These are phyloP conservation scores for Musa acuminata DNA, from an alignment of 176 grass and related monocot genomes.

Conservation along the genomic window DNA sequence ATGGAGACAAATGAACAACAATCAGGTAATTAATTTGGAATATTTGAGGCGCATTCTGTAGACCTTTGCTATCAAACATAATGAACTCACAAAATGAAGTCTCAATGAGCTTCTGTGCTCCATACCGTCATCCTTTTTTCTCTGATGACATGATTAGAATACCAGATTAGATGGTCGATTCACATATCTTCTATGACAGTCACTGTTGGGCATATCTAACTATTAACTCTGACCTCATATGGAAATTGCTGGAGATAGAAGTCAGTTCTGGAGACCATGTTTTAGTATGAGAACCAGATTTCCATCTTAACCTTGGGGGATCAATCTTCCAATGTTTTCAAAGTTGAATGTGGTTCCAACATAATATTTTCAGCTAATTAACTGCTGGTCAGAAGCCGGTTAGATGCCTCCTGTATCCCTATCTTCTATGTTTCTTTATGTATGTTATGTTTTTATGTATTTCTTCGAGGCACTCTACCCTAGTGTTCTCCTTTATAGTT, in stretches of 20 bases:
- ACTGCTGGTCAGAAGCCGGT: background rate
- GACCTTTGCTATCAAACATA: background rate
- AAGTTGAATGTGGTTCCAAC: background rate
- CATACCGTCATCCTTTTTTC: slow-evolving; percentile 20
- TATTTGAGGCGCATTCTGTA: background rate
- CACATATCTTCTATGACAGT: slow-evolving; percentile 20
- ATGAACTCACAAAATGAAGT: background rate
- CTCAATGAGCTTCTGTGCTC: background rate
- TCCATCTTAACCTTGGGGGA: background rate
- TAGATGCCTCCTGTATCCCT: background rate
- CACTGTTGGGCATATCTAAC: slow-evolving; percentile 23
- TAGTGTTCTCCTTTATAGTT: background rate
- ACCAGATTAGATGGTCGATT: slow-evolving; percentile 34
- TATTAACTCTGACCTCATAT: background rate
- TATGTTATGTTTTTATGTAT: background rate
- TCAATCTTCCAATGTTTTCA: background rate
- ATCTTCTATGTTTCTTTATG: background rate
- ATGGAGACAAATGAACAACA: slow-evolving; percentile 27
- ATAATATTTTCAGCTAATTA: background rate
- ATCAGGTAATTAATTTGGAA: slow-evolving; percentile 19
- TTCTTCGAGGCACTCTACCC: background rate
- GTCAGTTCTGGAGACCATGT: background rate
- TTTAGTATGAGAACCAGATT: background rate
- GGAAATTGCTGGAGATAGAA: background rate
- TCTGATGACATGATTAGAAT: slow-evolving; percentile 53